These are phyloP conservation scores for Leccinum holopus DNA, from an alignment of 1,284 basidiomycete species.

Conservation along the genomic window DNA sequence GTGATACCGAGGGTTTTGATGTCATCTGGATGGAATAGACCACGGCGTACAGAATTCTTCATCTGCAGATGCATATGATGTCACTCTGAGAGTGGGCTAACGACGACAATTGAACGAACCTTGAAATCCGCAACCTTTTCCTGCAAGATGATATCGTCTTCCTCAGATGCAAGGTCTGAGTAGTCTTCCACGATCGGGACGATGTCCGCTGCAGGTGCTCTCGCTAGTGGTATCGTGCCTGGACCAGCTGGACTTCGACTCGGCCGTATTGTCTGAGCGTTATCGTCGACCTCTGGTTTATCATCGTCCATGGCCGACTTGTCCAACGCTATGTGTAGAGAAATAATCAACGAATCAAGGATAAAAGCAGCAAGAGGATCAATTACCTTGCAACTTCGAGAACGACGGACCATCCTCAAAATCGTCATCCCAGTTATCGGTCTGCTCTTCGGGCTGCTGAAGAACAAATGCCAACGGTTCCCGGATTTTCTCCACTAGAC, in stretches of 20 bases:
- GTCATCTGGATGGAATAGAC: constrained; percentile 86
- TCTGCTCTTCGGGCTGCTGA: constrained; percentile 76
- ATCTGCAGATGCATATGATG: constrained; percentile 40
- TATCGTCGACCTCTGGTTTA: constrained; percentile 18
- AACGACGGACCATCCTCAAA: constrained; percentile 93
- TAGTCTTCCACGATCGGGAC: constrained; percentile 82
- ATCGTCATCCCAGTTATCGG: constrained; percentile 97
- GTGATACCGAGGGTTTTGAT: constrained; percentile 68
- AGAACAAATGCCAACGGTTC: constrained; percentile 56
- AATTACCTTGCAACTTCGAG: constrained; percentile 73
- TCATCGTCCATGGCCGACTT: constrained; percentile 60
- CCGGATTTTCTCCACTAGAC: constrained; percentile 55
- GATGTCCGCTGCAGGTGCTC: constrained; percentile 58
- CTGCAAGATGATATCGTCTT: constrained; percentile 69
- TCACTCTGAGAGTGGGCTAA: not conserved
- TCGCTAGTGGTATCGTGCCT: constrained; percentile 53
- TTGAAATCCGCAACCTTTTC: constrained; percentile 81
- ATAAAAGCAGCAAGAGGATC: not conserved
- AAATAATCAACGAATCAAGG: not conserved
- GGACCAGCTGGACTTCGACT: constrained; percentile 60
- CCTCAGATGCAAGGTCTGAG: constrained; percentile 78
- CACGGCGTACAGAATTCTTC: constrained; percentile 67
- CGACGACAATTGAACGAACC: constrained; percentile 40
- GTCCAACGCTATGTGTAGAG: constrained; percentile 52
- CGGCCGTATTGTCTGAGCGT: constrained; percentile 51